Base-by-base conservation (phyloP, 257 asterid species). In the Echites panduratus region DNA sequence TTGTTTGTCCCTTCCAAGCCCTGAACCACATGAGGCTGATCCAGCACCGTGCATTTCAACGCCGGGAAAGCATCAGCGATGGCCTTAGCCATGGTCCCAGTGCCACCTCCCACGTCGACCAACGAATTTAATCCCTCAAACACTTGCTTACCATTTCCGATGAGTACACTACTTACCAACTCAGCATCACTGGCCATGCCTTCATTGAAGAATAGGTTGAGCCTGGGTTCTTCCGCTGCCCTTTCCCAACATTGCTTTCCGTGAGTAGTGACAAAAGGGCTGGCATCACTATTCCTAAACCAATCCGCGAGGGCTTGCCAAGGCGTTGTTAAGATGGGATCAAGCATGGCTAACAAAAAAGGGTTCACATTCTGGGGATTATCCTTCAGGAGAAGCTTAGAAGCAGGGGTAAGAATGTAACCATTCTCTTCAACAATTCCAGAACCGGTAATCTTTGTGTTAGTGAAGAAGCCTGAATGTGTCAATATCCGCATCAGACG, bases 21-120 rank as follows among this genome's bases (percentile, higher is more conserved):
- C 0, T 61, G 73, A 70, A 74, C 47, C 24, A 74, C 78, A 45
- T 73, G 65, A 49, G 77, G 77, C n/a, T 71, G 80, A 77, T 77
- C 80, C 26, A 77, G 41, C 14, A 77, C 81, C 4, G 53, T 75
- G 65, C 77, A 75, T 7, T 73, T 73, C 72, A 78, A 41, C 22
- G 53, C 64, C 0, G 70, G 77, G 40, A 74, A 48, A 17, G 76
- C 79, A 44, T 71, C 62, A 11, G 68, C 43, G 44, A 79, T 61
- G 4, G 13, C 70, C 71, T 71, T 76, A 50, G 78, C 73, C 43
- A 71, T 43, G 1, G 32, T 70, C 17, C 81, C 83, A 0, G 70
- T 72, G 49, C 84, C 87, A 9, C 82, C 79, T n/a, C 79, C 87
- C 4, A 83, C 80, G 38, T 82, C 84, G 5, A 73, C 67, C 49